phyloP scores from a whole-genome alignment of 2,329 filamentous ascomycete species.

The Colletotrichum kahawae region DNA sequence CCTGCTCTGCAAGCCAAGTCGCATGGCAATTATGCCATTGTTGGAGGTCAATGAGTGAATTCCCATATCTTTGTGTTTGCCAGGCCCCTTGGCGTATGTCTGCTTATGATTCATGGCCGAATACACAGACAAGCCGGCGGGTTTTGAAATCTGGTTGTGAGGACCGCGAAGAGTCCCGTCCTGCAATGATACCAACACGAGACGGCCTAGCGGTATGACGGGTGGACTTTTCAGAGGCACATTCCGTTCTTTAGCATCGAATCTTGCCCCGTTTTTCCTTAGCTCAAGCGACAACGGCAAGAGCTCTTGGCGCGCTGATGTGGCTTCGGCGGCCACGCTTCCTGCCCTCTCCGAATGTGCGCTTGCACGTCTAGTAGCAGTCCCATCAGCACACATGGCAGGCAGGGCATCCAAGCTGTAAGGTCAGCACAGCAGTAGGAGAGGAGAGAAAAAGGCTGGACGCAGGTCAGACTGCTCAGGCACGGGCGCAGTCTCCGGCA shows the following conservation, averaged over 20 bases:
- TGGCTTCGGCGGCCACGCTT: conserved; percentile 3
- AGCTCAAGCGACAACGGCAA: conserved; percentile 3
- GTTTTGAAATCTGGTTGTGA: not conserved
- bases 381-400: conserved; percentile 2
- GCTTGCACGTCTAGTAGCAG: not conserved
- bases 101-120: not conserved
- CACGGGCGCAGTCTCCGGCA: conserved; percentile 13
- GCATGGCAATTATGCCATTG: not conserved
- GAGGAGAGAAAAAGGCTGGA: not conserved
- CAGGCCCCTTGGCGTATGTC: not conserved
- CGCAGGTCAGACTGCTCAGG: not conserved
- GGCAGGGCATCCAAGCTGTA: not conserved
- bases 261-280: not conserved
- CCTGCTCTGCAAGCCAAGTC: not conserved
- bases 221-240: conserved; percentile 1
- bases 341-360: not conserved
- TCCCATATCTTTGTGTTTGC: not conserved
- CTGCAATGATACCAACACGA: not conserved
- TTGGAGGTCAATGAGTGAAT: not conserved
- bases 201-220: not conserved
- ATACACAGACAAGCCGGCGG: not conserved
- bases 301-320: conserved; percentile 7
- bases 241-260: conserved; percentile 8
- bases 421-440: not conserved
- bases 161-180: not conserved